phyloP scores from a whole-genome alignment of 768 basidiomycete genomes.

The Mycena indigotica region DNA sequence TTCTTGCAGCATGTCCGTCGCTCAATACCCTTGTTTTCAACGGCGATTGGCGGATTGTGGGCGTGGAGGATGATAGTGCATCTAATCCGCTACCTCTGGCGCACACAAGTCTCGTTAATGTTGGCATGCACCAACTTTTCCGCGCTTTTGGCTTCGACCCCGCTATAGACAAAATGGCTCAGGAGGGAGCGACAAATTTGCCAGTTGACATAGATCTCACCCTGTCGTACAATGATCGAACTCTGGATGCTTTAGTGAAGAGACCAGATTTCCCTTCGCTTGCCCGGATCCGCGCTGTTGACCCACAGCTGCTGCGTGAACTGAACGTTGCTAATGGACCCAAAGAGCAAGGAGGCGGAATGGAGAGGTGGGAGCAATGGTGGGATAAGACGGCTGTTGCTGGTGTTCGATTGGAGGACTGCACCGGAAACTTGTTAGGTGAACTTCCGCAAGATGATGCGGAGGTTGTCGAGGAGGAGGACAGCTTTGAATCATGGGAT shows the following conservation, averaged over 20 bases:
- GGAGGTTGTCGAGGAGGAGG: constrained; percentile 25
- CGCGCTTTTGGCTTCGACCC: constrained; percentile 66
- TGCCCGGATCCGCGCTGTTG: constrained; percentile 60
- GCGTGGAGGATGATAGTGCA: constrained; percentile 33
- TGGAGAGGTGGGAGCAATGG: constrained; percentile 71
- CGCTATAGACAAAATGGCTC: constrained; percentile 8
- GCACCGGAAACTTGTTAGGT: constrained; percentile 68
- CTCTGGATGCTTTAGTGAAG: constrained; percentile 53
- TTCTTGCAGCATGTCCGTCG: constrained; percentile 65
- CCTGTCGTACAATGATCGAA: constrained; percentile 65
- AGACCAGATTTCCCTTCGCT: constrained; percentile 62
- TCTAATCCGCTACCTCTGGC: constrained; percentile 53
- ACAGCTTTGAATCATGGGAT: constrained; percentile 32
- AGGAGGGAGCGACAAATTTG: constrained; percentile 36
- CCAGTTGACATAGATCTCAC: constrained; percentile 48
- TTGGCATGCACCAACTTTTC: constrained; percentile 70
- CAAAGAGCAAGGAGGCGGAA: constrained; percentile 40
- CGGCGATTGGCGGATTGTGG: constrained; percentile 66
- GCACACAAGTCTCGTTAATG: constrained; percentile 52
- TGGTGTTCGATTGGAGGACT: constrained; percentile 71
- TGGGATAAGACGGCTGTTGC: constrained; percentile 53
- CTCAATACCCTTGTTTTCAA: constrained; percentile 72
- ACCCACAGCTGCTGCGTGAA: constrained; percentile 53
- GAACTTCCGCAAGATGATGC: constrained; percentile 43
- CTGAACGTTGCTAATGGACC: constrained; percentile 60